Base-by-base conservation (phyloP, 352 stramenopile species). In the Pythium coloratum region DNA sequence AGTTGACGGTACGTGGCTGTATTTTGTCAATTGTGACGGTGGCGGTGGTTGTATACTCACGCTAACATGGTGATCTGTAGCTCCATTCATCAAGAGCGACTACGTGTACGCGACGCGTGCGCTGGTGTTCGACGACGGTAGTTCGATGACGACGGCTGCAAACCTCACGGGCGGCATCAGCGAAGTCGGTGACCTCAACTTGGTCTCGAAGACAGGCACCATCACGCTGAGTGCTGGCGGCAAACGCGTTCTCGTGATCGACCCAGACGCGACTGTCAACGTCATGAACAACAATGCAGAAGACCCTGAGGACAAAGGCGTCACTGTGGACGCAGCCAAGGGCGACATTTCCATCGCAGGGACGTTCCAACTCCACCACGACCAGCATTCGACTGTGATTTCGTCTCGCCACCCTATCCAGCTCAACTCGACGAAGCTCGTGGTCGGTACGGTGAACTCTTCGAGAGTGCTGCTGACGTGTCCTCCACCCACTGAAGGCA, bases 91-190 rank as follows among this genome's bases (percentile, higher is more conserved):
- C 32, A 78, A 77, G 57, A 81, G 78, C 1, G 86, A 91, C 33
- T 91, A 89, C 59, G 53, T 95, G 1, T 84, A 84, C 47, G 82
- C 82, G 16, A 64, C 57, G 46, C 86, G 89, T 59, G 81, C 77
- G 0, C 58, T 95, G 33, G 70, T 93, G 8, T 95, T 93, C 63
- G 70, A 84, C 9, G 86, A 95, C 54, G 86, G 83, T 1, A 89
- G 83, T 1, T 71, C 87, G 26, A 95, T 93, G 86, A 93, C 86
- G 6, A 92, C 84, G 6, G 86, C 86, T 10, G 84, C 83, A 6
- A 90, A 91, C 42, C 80, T 86, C 55, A 89, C 83, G 8, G 84
- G 84, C n/a, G 82, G 86, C 8, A 73, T 92, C n/a, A 90, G 86
- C 50, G 81, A 91, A 59, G 69, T 82, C 8, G 84, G 86, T 1